phyloP scores from a whole-genome alignment of 2,329 filamentous ascomycete species.

The Pyrenochaeta sp. region DNA sequence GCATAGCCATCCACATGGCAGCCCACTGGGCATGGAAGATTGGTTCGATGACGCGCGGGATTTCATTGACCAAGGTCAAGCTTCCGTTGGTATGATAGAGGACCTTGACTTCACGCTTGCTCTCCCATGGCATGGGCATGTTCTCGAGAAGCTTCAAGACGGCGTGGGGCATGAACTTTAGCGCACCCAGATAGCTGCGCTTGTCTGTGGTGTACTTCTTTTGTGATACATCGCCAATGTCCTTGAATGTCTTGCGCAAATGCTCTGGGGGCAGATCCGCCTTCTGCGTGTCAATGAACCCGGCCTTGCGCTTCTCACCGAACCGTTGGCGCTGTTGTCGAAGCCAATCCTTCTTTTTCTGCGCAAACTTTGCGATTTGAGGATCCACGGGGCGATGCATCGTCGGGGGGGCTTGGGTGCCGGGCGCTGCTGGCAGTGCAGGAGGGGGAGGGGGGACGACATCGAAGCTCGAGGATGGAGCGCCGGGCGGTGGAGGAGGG shows the following conservation, averaged over 20 bases:
- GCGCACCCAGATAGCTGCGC: conserved; percentile 91
- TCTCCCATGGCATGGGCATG: conserved; percentile 99
- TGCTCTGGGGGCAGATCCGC: conserved; percentile 98
- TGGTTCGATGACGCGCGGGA: conserved; percentile 93
- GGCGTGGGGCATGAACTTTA: conserved; percentile 99
- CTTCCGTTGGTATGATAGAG: conserved; percentile 98
- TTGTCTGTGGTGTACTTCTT: conserved; percentile 99
- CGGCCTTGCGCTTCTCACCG: conserved; percentile 94
- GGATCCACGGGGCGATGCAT: conserved; percentile 83
- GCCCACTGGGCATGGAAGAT: conserved; percentile 99
- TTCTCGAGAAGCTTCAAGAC: conserved; percentile 97
- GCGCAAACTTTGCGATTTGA: conserved; percentile 90
- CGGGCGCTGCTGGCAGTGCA: conserved; percentile 60
- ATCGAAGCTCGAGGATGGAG: too few species aligned
- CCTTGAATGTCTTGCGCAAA: conserved; percentile 95
- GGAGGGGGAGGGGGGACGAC: conserved; percentile 61
- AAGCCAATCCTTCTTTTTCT: conserved; percentile 99
- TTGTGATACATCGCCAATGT: conserved; percentile 98
- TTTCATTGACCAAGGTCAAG: conserved; percentile 95
- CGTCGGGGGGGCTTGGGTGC: conserved; percentile 60
- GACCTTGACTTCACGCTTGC: conserved; percentile 93
- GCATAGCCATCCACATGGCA: conserved; percentile 99
- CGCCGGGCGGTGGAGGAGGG: conserved; percentile 72
- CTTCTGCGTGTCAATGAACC: conserved; percentile 98
- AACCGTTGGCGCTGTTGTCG: conserved; percentile 90